Percentiles rank a stretch among this genome's conserved stretches.
Conservation (phyloP, 2,329 filamentous ascomycete species). For the Neophaeococcomyces mojaviensis region DNA sequence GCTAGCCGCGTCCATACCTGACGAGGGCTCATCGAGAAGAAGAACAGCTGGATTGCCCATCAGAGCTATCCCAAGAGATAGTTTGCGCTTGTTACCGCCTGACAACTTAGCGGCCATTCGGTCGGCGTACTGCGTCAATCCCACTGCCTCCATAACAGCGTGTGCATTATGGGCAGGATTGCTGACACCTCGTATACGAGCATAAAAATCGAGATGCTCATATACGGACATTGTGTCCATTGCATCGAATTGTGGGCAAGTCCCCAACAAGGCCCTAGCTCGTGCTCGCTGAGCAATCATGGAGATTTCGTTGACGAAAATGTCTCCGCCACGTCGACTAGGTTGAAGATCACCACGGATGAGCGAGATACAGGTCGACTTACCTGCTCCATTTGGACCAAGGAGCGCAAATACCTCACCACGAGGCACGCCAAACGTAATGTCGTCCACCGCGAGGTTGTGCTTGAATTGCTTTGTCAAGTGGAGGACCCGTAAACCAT, state of each 20-base stretch:
- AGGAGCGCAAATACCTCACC: conserved; percentile 84
- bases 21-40: conserved; percentile 80
- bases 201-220: conserved; percentile 84
- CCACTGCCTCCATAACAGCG: conserved; percentile 72
- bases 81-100: conserved; percentile 89
- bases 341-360: conserved; percentile 84
- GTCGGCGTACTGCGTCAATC: conserved; percentile 60
- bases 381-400: conserved; percentile 85
- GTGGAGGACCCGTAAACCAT: conserved; percentile 71
- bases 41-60: conserved; percentile 88
- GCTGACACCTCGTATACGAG: conserved; percentile 68
- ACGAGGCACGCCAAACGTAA: conserved; percentile 71
- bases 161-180: conserved; percentile 70
- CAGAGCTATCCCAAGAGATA: conserved; percentile 79
- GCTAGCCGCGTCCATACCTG: conserved; percentile 80
- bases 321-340: conserved; percentile 61
- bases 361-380: conserved; percentile 80
- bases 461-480: conserved; percentile 71
- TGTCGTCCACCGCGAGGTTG: conserved; percentile 76
- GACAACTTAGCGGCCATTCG: conserved; percentile 74
- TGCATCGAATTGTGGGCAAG: conserved; percentile 82
- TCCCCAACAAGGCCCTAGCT: conserved; percentile 73
- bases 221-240: conserved; percentile 85
- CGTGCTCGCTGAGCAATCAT: conserved; percentile 64
- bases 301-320: conserved; percentile 70